Percentiles rank a stretch among this genome's conserved stretches.
phyloP scores from a whole-genome alignment of 495 filamentous ascomycete genomes.

The Penicillium verhagenii region DNA sequence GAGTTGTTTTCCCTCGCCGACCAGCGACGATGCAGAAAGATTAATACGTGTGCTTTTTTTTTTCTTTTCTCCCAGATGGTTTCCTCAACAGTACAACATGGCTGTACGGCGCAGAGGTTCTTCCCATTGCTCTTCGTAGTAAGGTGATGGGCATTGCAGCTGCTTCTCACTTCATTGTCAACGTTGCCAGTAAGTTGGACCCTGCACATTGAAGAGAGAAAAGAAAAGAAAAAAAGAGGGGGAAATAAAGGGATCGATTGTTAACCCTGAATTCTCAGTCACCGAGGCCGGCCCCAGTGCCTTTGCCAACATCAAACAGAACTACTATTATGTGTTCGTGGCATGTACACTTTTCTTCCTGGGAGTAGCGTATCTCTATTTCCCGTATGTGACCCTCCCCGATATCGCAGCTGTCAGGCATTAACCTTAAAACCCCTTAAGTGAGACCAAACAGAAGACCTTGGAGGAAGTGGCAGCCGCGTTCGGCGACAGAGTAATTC shows the following conservation, averaged over 20 bases:
- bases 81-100: constrained; percentile 61
- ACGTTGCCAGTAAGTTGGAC: constrained; percentile 45
- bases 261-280: constrained; percentile 25
- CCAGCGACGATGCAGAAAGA: too few relatives aligned
- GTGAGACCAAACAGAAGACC: constrained; percentile 56
- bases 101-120: constrained; percentile 59
- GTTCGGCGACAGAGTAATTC: constrained; percentile 55
- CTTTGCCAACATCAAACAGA: constrained; percentile 57
- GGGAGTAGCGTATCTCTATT: constrained; percentile 51
- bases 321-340: constrained; percentile 62
- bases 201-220: too few relatives aligned
- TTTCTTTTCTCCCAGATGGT: constrained; percentile 35
- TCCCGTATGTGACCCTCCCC: constrained; percentile 39
- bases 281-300: constrained; percentile 59
- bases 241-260: neutral
- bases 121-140: constrained; percentile 55
- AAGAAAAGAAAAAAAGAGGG: too few relatives aligned
- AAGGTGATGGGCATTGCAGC: constrained; percentile 61
- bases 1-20: constrained; percentile 13
- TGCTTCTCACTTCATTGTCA: constrained; percentile 57
- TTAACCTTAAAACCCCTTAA: neutral
- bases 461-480: constrained; percentile 58
- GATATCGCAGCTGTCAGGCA: neutral
- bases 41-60: constrained; percentile 5
- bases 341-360: constrained; percentile 52